Evolutionary conservation across 805 yeast species (phyloP).

Genomic region (Wickerhamomyces kurtzmanii): DNA sequence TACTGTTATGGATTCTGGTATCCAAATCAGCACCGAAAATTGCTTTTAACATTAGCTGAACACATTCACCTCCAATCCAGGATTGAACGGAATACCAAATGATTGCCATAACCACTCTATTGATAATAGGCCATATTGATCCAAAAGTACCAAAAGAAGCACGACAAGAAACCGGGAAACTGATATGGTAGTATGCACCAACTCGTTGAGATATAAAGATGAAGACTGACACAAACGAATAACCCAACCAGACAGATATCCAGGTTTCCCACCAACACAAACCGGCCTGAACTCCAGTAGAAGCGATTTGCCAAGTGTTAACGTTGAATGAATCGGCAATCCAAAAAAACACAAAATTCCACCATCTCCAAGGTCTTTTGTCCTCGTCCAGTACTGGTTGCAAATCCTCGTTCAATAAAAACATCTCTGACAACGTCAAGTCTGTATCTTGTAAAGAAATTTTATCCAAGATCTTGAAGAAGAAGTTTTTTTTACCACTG

Average conservation of each 20-base stretch:
- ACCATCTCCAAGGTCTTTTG: conserved; percentile 83
- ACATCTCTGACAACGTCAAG: conserved; percentile 49
- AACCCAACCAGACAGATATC: conserved; percentile 85
- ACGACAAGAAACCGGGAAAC: conserved; percentile 78
- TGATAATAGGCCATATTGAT: conserved; percentile 78
- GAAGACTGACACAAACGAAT: conserved; percentile 57
- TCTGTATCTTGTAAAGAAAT: conserved; percentile 15
- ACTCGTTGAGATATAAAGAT: conserved; percentile 66
- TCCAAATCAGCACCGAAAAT: conserved; percentile 63
- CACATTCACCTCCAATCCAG: conserved; percentile 79
- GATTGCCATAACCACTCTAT: conserved; percentile 80
- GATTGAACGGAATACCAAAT: conserved; percentile 88
- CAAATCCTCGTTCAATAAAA: conserved; percentile 65
- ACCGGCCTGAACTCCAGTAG: conserved; percentile 72
- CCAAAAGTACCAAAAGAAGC: conserved; percentile 85
- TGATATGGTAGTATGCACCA: conserved; percentile 72
- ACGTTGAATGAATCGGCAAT: conserved; percentile 83
- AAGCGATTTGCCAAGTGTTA: conserved; percentile 87
- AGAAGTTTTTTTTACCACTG: background rate
- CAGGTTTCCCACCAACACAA: conserved; percentile 89
- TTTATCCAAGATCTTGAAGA: background rate
- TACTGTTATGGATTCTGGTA: conserved; percentile 52
- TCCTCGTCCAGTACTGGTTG: conserved; percentile 60
- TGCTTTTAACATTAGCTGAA: conserved; percentile 65
- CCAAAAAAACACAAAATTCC: conserved; percentile 75